Evolutionary conservation across 129 eudicot genomes (phyloP), one percentile per base, ranked within the genome.

Genomic region (Centrapalus pauciflorus): DNA sequence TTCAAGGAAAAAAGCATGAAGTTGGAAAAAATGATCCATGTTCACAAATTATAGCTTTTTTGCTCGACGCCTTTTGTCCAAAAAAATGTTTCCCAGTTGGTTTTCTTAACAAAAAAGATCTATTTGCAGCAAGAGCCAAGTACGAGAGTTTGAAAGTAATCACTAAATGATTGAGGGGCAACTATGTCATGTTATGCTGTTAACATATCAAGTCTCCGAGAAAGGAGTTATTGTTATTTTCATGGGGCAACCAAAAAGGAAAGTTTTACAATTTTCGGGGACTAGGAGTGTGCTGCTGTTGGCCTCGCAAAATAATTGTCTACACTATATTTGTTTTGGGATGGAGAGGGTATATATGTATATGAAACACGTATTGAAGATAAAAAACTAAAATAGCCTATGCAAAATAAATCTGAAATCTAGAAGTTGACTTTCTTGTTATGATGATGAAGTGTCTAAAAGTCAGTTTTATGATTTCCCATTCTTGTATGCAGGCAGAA

Each of bases 401-500:
- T 51, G 58, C 30, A 2, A 51, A 51, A 23, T 19, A 49, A 3
- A 2, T 57, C 30, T 64, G 48, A 67, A 66, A 19, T 28, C 16
- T 27, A 16, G 41, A 69, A 17, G 65, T 2, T 5, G 55, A 55
- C 21, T 55, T 11, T 3, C 16, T 25, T 45, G 49, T 20, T 37
- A 51, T 29, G 24, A 32, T 11, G 33, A 34, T 24, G 40, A 62
- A 48, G 34, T 14, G n/a, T 45, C 49, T 41, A 14, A 54, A 52
- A 35, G n/a, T n/a, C n/a, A 57, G 12, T 10, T 16, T 9, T 9
- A 25, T 25, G 6, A 35, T 26, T 27, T 17, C 23, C 28, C 4
- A 24, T 50, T n/a, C 27, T 66, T 71, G 6, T 50, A 40, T 85
- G 87, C 89, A 93, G 98, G 83, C 89, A 4, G 95, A 93, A 66